A percentile compares a stretch with the other conserved stretches of the same genome.
Evolutionary conservation across 768 basidiomycete genomes (phyloP).

Genomic region (Suillus decipiens): DNA sequence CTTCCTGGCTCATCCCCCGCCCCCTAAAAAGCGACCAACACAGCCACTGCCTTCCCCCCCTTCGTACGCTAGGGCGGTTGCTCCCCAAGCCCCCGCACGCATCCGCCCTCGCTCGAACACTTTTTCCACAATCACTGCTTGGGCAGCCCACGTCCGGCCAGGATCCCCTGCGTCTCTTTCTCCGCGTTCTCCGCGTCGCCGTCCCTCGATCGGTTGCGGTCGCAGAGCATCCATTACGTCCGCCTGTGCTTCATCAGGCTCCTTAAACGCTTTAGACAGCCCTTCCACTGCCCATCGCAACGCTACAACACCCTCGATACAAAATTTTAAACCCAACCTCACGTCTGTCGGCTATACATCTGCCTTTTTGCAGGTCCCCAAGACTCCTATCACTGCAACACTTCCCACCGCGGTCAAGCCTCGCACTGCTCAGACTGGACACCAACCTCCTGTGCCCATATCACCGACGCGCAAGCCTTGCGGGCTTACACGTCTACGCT

Average conservation of each 20-base stretch:
- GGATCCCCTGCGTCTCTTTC: constrained; percentile 58
- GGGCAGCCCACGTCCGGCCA: constrained; percentile 69
- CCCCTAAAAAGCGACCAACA: constrained; percentile 37
- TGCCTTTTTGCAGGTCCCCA: constrained; percentile 60
- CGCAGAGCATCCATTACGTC: constrained; percentile 42
- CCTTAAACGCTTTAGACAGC: constrained; percentile 44
- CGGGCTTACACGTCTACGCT: constrained; percentile 48
- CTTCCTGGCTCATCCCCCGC: constrained; percentile 44
- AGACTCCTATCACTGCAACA: constrained; percentile 41
- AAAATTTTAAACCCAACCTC: constrained; percentile 55
- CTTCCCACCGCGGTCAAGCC: constrained; percentile 16
- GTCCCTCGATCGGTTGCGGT: constrained; percentile 31
- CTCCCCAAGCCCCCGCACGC: constrained; percentile 20
- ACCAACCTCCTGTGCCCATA: constrained; percentile 12
- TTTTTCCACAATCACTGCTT: constrained; percentile 52
- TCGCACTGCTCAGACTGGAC: constrained; percentile 9
- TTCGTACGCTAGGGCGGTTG: neutral
- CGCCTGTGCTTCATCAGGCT: constrained; percentile 42
- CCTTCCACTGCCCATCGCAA: constrained; percentile 34
- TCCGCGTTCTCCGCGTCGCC: constrained; percentile 41
- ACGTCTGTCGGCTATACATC: constrained; percentile 65
- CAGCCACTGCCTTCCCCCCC: constrained; percentile 32
- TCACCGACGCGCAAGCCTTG: constrained; percentile 24
- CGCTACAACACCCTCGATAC: constrained; percentile 43
- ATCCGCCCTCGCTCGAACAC: constrained; percentile 43